These are phyloP conservation scores for Phanerochaete sordida DNA, from an alignment of 768 basidiomycete genomes.

Conservation along the genomic window DNA sequence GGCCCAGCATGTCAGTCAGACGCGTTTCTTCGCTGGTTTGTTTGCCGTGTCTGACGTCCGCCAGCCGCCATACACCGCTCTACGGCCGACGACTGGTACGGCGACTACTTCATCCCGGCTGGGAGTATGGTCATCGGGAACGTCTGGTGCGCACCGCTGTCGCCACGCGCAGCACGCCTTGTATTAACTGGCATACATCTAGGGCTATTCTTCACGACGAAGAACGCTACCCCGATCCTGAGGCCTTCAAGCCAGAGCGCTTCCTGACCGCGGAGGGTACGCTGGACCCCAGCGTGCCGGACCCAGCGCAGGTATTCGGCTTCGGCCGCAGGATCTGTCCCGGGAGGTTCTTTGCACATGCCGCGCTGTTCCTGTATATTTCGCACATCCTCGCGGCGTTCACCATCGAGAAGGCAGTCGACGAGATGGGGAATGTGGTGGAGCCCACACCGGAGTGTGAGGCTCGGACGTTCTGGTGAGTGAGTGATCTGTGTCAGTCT, in stretches of 20 bases:
- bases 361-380: not conserved
- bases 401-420: not conserved
- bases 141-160: not conserved
- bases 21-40: too few relatives aligned
- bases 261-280: constrained; percentile 32
- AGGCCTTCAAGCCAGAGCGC: constrained; percentile 34
- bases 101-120: not conserved
- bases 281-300: constrained; percentile 21
- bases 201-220: constrained; percentile 39
- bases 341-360: not conserved
- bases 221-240: constrained; percentile 29
- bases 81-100: not conserved
- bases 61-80: not conserved
- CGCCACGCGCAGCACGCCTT: not conserved
- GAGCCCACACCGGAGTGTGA: not conserved
- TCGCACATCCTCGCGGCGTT: not conserved
- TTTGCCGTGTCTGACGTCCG: too few relatives aligned
- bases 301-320: constrained; percentile 26
- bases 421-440: not conserved
- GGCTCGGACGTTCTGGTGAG: not conserved
- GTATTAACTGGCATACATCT: not conserved
- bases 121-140: not conserved
- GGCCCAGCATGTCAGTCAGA: too few relatives aligned
- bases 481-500: too few relatives aligned
- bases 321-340: constrained; percentile 21